Conservation (phyloP, 1,284 basidiomycete species). For the Puccinia novopanici region DNA sequence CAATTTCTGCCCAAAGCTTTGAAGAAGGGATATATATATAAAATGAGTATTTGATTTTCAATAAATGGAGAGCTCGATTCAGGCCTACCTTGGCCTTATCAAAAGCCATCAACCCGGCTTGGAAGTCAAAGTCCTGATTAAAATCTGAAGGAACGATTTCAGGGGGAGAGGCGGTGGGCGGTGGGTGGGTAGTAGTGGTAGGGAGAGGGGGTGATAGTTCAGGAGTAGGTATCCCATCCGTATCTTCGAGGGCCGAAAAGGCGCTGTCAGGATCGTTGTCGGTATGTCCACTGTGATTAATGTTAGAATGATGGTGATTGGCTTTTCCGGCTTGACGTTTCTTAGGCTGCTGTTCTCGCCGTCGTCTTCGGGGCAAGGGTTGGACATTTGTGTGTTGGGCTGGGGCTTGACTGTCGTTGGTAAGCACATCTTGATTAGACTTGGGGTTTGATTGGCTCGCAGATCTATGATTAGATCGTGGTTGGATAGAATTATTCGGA, state of each 20-base stretch:
- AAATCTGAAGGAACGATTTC: constrained; percentile 30
- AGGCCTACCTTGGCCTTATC: constrained; percentile 51
- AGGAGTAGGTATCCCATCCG: constrained; percentile 43
- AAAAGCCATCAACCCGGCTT: constrained; percentile 45
- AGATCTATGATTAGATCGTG: not conserved
- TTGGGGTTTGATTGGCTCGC: constrained; percentile 4
- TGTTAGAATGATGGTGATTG: not conserved
- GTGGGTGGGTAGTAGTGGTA: constrained; percentile 19
- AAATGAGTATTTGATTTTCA: not conserved
- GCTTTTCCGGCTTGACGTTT: not conserved
- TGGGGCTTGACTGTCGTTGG: not conserved
- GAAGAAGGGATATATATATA: not conserved
- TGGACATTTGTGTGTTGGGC: not conserved
- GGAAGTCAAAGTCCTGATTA: constrained; percentile 48
- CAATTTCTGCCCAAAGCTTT: constrained; percentile 49
- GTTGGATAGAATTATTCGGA: not conserved
- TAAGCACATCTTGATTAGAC: not conserved
- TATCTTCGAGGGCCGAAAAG: constrained; percentile 44
- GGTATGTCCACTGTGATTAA: not conserved
- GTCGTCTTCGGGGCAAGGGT: constrained; percentile 1
- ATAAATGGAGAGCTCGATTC: no score
- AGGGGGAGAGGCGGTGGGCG: not conserved
- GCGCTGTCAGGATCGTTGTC: constrained; percentile 13
- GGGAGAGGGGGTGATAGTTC: constrained; percentile 30
- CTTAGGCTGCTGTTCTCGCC: constrained; percentile 8